phyloP scores from a whole-genome alignment of 441 rosid species.

The Arabidopsis hybrid region DNA sequence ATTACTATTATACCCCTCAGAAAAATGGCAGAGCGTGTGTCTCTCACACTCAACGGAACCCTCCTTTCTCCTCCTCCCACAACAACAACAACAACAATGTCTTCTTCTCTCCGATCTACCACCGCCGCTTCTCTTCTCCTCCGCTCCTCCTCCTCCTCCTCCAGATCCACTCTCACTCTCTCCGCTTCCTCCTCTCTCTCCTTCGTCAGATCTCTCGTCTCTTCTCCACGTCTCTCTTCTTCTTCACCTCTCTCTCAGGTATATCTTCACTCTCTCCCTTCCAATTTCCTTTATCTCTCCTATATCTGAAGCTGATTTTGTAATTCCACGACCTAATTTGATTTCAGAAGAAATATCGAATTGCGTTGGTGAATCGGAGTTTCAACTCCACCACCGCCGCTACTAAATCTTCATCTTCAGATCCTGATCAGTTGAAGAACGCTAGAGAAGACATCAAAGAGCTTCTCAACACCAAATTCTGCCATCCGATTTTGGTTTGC shows the following conservation, averaged over 20 bases:
- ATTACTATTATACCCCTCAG: background rate
- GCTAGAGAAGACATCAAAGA: conserved; percentile 91
- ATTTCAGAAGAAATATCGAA: conserved; percentile 51
- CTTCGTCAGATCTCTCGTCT: conserved; percentile 57
- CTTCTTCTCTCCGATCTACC: conserved; percentile 57
- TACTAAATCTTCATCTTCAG: conserved; percentile 64
- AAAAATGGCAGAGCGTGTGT: conserved; percentile 11
- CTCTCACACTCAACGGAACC: conserved; percentile 31
- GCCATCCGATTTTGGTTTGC: conserved; percentile 86
- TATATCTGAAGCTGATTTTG: background rate
- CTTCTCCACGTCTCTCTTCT: conserved; percentile 49
- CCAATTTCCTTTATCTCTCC: too few species aligned
- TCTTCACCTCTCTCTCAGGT: conserved; percentile 56
- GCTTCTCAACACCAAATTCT: conserved; percentile 71
- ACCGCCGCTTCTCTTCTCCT: conserved; percentile 51
- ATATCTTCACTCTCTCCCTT: background rate
- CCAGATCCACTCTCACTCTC: conserved; percentile 37
- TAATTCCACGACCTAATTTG: background rate
- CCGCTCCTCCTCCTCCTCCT: conserved; percentile 33
- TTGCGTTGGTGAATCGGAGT: conserved; percentile 44
- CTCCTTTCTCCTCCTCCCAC: background rate
- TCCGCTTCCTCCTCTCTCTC: conserved; percentile 46
- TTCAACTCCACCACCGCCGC: conserved; percentile 50
- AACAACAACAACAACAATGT: conserved; percentile 48
- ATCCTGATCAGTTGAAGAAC: conserved; percentile 82